Evolutionary conservation across 176 grass and related monocot genomes (phyloP).

Genomic region (Eragrostis nindensis): DNA sequence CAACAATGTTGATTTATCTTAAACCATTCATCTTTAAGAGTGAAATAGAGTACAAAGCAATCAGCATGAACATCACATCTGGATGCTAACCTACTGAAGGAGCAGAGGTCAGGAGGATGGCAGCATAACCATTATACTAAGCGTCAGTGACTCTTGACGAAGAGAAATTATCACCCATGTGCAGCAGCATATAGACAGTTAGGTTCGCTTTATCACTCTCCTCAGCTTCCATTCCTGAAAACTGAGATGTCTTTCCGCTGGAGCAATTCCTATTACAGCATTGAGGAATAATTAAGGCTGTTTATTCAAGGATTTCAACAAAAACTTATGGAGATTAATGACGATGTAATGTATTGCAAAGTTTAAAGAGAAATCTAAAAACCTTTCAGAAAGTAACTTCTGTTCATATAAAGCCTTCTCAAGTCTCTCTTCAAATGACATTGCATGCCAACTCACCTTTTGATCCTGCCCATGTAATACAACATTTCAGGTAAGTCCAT

Average conservation of each 20-base stretch:
- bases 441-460: constrained; percentile 85
- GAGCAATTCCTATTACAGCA: constrained; percentile 52
- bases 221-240: constrained; percentile 63
- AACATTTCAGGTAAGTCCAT: constrained; percentile 29
- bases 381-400: constrained; percentile 70
- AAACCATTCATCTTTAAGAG: neutral
- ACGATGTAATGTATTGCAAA: constrained; percentile 6
- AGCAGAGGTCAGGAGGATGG: constrained; percentile 36
- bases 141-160: constrained; percentile 27
- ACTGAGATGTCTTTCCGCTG: constrained; percentile 46
- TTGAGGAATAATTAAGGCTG: neutral
- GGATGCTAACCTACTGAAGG: constrained; percentile 36
- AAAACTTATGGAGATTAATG: neutral
- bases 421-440: constrained; percentile 90
- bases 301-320: neutral
- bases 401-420: constrained; percentile 94
- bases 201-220: constrained; percentile 73
- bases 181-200: constrained; percentile 36
- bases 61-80: constrained; percentile 23
- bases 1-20: too few species aligned
- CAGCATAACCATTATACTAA: constrained; percentile 39
- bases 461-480: constrained; percentile 70
- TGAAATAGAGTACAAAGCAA: constrained; percentile 10
- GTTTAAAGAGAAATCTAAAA: constrained; percentile 4
- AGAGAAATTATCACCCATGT: constrained; percentile 44